These are phyloP conservation scores for Malus sieversii DNA, from an alignment of 306 rosid species.

Conservation along the genomic window DNA sequence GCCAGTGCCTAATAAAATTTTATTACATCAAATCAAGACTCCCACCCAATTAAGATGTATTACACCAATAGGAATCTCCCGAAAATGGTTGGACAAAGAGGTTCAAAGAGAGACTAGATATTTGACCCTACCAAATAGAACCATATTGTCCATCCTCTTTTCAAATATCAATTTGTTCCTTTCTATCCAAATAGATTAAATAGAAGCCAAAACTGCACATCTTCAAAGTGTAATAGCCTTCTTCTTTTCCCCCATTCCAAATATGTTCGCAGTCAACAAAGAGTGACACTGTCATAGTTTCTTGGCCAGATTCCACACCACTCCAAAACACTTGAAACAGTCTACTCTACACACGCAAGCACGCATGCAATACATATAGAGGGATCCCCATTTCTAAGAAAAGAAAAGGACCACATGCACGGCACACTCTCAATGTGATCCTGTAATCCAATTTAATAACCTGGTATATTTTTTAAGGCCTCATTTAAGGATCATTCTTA, in stretches of 20 bases:
- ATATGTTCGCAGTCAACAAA: neutral
- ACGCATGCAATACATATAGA: neutral
- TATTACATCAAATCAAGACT: neutral
- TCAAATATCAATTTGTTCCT: neutral
- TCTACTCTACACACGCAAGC: neutral
- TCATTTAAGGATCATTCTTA: neutral
- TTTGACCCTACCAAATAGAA: neutral
- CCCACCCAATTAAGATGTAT: neutral
- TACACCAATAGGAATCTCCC: no score
- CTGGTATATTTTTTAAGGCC: neutral
- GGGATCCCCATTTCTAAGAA: neutral
- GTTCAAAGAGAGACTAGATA: neutral
- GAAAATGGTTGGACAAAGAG: neutral
- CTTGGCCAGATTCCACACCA: neutral
- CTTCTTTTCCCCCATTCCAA: neutral
- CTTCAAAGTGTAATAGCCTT: neutral
- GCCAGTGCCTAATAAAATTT: neutral
- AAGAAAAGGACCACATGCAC: neutral
- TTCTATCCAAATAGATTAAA: neutral
- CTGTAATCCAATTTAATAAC: neutral
- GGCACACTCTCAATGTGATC: neutral
- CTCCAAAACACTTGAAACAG: neutral
- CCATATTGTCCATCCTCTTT: neutral
- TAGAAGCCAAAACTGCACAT: neutral
- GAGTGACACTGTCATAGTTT: neutral